phyloP scores from a whole-genome alignment of 257 asterid genomes.

The Solanum habrochaites region DNA sequence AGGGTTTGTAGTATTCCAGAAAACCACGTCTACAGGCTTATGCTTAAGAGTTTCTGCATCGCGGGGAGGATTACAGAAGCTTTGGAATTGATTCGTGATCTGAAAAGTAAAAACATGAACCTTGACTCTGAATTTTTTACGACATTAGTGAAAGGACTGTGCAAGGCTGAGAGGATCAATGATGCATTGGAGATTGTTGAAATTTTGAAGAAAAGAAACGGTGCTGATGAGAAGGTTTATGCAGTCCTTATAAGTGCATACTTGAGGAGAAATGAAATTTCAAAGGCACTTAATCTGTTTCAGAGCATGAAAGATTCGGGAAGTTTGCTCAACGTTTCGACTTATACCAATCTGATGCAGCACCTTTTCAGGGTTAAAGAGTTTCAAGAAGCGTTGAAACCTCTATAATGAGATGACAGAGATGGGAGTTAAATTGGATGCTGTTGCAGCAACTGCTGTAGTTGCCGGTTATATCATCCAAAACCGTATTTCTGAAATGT shows the following conservation, averaged over 20 bases:
- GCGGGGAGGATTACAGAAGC: constrained; percentile 65
- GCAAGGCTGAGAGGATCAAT: constrained; percentile 43
- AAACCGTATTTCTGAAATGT: constrained; percentile 48
- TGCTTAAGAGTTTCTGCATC: constrained; percentile 66
- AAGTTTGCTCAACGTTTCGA: constrained; percentile 26
- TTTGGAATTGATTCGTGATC: constrained; percentile 53
- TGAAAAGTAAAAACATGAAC: constrained; percentile 36
- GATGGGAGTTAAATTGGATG: constrained; percentile 40
- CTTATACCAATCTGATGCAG: constrained; percentile 59
- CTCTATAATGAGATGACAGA: constrained; percentile 58
- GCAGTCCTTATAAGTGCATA: constrained; percentile 35
- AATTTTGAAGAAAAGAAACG: constrained; percentile 51
- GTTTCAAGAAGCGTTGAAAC: constrained; percentile 45
- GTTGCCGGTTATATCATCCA: constrained; percentile 49
- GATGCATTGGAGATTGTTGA: constrained; percentile 80
- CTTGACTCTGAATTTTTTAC: constrained; percentile 34
- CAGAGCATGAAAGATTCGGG: constrained; percentile 43
- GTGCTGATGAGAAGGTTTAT: constrained; percentile 26
- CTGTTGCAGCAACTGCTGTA: constrained; percentile 52
- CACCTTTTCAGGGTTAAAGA: constrained; percentile 45
- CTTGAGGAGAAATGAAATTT: constrained; percentile 45
- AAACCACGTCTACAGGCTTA: constrained; percentile 21
- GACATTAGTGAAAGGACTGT: constrained; percentile 66
- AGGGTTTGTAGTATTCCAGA: constrained; percentile 32
- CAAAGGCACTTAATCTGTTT: constrained; percentile 43